Evolutionary conservation across 2,329 filamentous ascomycete genomes (phyloP).

Genomic region (Aspergillus unguis): DNA sequence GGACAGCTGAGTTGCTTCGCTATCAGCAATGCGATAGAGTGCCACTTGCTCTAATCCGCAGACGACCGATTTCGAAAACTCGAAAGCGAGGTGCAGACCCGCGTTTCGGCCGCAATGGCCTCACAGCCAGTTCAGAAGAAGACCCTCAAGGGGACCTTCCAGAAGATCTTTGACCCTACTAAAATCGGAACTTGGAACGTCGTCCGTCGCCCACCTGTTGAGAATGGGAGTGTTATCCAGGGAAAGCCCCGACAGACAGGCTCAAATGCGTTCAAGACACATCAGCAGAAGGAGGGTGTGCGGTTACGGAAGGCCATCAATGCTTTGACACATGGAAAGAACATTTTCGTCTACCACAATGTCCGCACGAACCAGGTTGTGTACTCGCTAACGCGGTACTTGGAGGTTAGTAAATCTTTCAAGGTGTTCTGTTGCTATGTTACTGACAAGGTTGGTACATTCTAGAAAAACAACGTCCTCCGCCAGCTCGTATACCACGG

Average conservation of each 20-base stretch:
- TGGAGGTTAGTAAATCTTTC: conserved; percentile 48
- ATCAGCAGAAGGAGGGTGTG: conserved; percentile 35
- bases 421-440: neutral
- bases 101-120: conserved; percentile 35
- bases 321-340: conserved; percentile 51
- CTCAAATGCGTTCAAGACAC: conserved; percentile 44
- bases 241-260: conserved; percentile 37
- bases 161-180: conserved; percentile 35
- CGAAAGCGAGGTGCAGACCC: conserved; percentile 14
- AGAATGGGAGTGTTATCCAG: conserved; percentile 38
- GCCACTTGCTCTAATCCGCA: conserved; percentile 1
- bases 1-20: conserved; percentile 6
- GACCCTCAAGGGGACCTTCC: conserved; percentile 28
- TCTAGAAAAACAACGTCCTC: conserved; percentile 51
- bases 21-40: conserved; percentile 21
- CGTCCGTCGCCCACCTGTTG: conserved; percentile 35
- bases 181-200: conserved; percentile 38
- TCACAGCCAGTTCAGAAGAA: conserved; percentile 24
- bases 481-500: conserved; percentile 61
- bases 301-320: conserved; percentile 47
- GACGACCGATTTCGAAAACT: neutral
- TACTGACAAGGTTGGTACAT: conserved; percentile 3
- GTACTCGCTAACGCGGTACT: conserved; percentile 57
- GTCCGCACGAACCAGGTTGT: conserved; percentile 62
- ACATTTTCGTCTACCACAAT: conserved; percentile 63